phyloP scores from a whole-genome alignment of 805 yeast species.

The Sugiyamaella qingdaonensis region DNA sequence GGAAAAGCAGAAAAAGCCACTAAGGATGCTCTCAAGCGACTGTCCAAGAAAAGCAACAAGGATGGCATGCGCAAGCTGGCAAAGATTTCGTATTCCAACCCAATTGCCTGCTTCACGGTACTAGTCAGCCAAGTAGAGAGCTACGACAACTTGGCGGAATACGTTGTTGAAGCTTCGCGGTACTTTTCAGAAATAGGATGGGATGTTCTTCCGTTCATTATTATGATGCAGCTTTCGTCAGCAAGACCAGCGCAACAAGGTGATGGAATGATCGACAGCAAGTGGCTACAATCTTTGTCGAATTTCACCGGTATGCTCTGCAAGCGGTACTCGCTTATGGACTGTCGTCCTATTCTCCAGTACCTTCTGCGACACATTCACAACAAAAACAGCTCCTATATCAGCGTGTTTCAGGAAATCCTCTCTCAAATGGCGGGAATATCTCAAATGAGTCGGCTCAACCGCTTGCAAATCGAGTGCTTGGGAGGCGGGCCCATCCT shows the following conservation, averaged over 20 bases:
- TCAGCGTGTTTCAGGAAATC: constrained; percentile 64
- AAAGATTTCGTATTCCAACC: constrained; percentile 68
- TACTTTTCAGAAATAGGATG: constrained; percentile 74
- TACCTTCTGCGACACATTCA: constrained; percentile 63
- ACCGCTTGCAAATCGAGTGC: constrained; percentile 58
- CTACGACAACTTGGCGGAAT: constrained; percentile 76
- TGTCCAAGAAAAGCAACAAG: constrained; percentile 73
- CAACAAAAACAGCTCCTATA: constrained; percentile 52
- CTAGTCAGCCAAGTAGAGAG: constrained; percentile 82
- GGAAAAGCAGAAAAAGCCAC: constrained; percentile 73
- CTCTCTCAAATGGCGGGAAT: constrained; percentile 76
- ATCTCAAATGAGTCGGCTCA: constrained; percentile 61
- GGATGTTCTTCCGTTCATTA: constrained; percentile 75
- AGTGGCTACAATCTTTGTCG: constrained; percentile 80
- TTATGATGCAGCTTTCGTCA: constrained; percentile 64
- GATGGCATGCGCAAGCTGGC: constrained; percentile 71
- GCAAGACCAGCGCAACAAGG: constrained; percentile 64
- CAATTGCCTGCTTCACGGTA: constrained; percentile 68
- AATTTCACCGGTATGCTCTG: constrained; percentile 73
- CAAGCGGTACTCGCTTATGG: constrained; percentile 50
- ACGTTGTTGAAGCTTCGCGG: constrained; percentile 74
- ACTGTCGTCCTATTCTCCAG: constrained; percentile 55
- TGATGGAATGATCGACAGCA: constrained; percentile 76
- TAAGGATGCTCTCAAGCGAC: constrained; percentile 68
- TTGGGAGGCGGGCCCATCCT: constrained; percentile 62